phyloP scores from a whole-genome alignment of 2,329 filamentous ascomycete genomes.

The Stagonosporopsis rhizophila region DNA sequence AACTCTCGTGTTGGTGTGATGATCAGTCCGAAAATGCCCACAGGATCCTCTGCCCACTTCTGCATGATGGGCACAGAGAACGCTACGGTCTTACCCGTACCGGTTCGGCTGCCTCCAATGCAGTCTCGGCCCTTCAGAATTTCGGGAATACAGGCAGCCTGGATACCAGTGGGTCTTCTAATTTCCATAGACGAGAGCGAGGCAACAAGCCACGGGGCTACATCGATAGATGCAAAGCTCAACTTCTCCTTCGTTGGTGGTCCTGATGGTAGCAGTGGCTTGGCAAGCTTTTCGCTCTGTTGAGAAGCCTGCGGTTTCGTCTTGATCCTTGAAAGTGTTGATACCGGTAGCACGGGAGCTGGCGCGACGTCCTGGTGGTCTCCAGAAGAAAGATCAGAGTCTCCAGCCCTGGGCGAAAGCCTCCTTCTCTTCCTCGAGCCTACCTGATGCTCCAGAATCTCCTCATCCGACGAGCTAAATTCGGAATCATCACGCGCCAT shows the following conservation, averaged over 20 bases:
- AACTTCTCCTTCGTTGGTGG: slow-evolving; percentile 51
- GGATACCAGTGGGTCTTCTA: slow-evolving; percentile 87
- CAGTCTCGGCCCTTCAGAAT: slow-evolving; percentile 89
- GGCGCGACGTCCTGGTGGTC: background rate
- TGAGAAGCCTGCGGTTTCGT: slow-evolving; percentile 27
- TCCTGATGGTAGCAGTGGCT: slow-evolving; percentile 5
- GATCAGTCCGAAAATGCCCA: slow-evolving; percentile 87
- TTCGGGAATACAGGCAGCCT: slow-evolving; percentile 89
- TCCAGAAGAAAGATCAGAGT: slow-evolving; percentile 22
- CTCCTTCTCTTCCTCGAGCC: slow-evolving; percentile 49
- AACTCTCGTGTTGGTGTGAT: slow-evolving; percentile 80
- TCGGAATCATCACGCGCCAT: slow-evolving; percentile 30
- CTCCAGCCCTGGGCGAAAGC: slow-evolving; percentile 36
- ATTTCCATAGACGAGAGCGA: slow-evolving; percentile 82
- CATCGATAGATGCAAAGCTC: slow-evolving; percentile 74
- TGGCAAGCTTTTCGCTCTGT: slow-evolving; percentile 2
- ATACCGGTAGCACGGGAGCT: slow-evolving; percentile 16
- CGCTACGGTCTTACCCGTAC: slow-evolving; percentile 96
- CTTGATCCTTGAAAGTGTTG: slow-evolving; percentile 47
- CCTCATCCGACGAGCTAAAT: slow-evolving; percentile 34
- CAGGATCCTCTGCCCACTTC: slow-evolving; percentile 89
- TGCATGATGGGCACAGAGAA: slow-evolving; percentile 95
- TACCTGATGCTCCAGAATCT: slow-evolving; percentile 37
- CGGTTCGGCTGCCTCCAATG: slow-evolving; percentile 92
- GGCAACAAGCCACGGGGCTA: slow-evolving; percentile 86